Base-by-base conservation (phyloP, 805 yeast genomes). In the Barnettozyma populi region DNA sequence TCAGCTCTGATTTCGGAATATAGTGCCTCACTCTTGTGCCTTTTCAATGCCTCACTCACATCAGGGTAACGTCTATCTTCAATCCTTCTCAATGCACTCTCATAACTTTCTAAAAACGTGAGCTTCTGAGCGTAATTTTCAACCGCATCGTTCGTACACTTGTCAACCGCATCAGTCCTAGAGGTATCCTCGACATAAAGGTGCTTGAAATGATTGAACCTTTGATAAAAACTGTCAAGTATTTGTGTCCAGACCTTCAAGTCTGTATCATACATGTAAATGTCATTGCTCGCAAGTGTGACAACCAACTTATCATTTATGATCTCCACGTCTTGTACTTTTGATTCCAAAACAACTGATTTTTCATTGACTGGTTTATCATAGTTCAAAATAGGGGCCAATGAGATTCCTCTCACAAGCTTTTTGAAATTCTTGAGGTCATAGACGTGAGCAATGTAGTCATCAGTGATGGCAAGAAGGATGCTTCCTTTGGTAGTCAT, bases 401-500 rank as follows among this genome's bases (percentile, higher is more conserved):
- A 51, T 2, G 85, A 75, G 1, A 79, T 67, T 1, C 73, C 74
- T 29, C 61, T 61, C 32, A 77, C 50, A 0, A 75, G 44, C 2
- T 64, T 67, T 27, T 59, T 57, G 24, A 71, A 57, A 6, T 53
- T 51, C 7, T 51, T 52, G n/a, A 81, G 50, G 51, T 75, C 66
- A 82, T 83, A 82, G 2, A 71, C 63, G 57, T 73, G 73, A 2
- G 80, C 44, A 40, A 76, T 59, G 4, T 82, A 84, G n/a, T 67
- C 65, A 37, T 71, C 71, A 0, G 85, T 77, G 16, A 82, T 55
- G 0, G 75, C 68, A 58, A 76, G 51, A 6, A 80, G 52, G 39
- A 55, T 60, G 2, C 64, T 60, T 1, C 62, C 63, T 2, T 55
- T 52, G 13, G 74, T 69, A 16, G 63, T 61, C 43, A 77, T 48